Evolutionary conservation across 306 rosid species (phyloP).

Genomic region (Lagenaria siceraria): DNA sequence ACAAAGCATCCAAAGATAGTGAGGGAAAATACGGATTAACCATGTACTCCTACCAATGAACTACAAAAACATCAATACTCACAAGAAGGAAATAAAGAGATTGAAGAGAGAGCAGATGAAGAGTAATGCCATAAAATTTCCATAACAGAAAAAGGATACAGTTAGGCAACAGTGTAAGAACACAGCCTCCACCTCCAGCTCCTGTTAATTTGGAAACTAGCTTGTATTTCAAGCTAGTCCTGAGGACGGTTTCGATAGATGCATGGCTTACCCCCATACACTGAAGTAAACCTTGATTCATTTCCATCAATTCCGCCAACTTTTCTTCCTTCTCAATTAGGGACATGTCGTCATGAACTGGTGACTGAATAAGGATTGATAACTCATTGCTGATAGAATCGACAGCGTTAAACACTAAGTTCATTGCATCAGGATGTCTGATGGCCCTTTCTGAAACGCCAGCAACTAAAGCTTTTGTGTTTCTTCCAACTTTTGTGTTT

Average conservation of each 20-base stretch:
- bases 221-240: conserved; percentile 73
- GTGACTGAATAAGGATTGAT: conserved; percentile 53
- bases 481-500: conserved; percentile 84
- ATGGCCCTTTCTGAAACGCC: conserved; percentile 78
- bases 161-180: conserved; percentile 80
- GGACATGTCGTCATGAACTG: conserved; percentile 36
- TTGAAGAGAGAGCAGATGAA: not conserved
- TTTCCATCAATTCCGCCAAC: conserved; percentile 79
- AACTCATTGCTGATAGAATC: conserved; percentile 80
- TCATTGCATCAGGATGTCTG: conserved; percentile 76
- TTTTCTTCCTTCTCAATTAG: conserved; percentile 64
- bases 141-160: conserved; percentile 48
- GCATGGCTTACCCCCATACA: conserved; percentile 90
- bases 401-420: conserved; percentile 68
- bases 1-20: not conserved
- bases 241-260: conserved; percentile 75
- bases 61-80: not conserved
- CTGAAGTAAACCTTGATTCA: conserved; percentile 96
- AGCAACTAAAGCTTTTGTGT: conserved; percentile 91
- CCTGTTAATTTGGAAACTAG: conserved; percentile 87
- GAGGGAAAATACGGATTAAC: not conserved
- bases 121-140: not conserved
- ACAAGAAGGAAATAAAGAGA: not conserved
- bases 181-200: conserved; percentile 99
- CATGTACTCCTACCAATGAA: not conserved